Evolutionary conservation across 2,329 filamentous ascomycete genomes (phyloP), one percentile per base, ranked within the genome.

Genomic region (Ceratocystis ficicola): DNA sequence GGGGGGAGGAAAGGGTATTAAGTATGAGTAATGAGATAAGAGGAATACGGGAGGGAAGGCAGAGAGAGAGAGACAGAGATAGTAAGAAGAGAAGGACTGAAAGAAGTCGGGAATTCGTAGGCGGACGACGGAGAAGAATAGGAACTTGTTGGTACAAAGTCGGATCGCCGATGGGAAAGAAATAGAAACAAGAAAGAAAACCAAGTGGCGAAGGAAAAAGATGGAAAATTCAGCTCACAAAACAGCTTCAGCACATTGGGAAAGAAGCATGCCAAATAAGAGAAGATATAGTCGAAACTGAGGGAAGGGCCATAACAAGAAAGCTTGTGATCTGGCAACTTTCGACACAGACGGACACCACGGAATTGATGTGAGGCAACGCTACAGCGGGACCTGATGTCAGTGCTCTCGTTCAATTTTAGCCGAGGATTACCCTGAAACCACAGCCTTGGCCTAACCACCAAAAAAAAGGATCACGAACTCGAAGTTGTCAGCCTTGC

Each of bases 261-360:
- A 5, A 41, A 55, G n/a, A 8, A 25, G 17, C 48, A 52, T 20
- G n/a, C 17, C 32, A 4, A 63, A n/a, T 10, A 20, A n/a, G 17
- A 41, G 10, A n/a, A 50, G 6, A 52, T 41, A 15, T 52, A 52
- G 22, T 15, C 28, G 17, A 28, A 63, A 15, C 6, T 25, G 17
- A 32, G 7, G 15, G 15, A 32, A 44, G 22, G 32, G 36, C 36
- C 36, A 50, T 50, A 28, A 63, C 22, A 50, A 50, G 44, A 50
- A n/a, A 63, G 62, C 62, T 52, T 52, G 62, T 63, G 62, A 63
- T 63, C 62, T 63, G 62, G 62, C 62, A 63, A 63, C 62, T 63
- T 63, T 63, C 44, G 62, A 63, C 36, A 32, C 62, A 50, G 44
- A 4, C n/a, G 25, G 50, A 25, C 50, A 55, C 3, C 20, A 28